Percentiles rank a stretch among this genome's conserved stretches.
These are phyloP conservation scores for Ogataea sp. DNA, from an alignment of 805 yeast species.

Conservation along the genomic window DNA sequence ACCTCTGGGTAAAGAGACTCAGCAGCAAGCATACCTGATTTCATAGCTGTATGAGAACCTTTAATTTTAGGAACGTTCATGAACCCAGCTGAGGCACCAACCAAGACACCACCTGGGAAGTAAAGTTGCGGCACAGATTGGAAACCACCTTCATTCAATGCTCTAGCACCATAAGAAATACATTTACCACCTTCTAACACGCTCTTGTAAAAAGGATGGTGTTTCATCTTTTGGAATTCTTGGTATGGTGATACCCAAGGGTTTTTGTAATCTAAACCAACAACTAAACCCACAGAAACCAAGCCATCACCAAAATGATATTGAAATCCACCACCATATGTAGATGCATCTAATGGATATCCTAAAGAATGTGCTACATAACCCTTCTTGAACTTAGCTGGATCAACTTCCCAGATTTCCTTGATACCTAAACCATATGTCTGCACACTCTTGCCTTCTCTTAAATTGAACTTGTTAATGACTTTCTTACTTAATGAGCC, in stretches of 20 bases:
- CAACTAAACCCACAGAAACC: conserved; percentile 88
- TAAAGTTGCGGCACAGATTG: conserved; percentile 86
- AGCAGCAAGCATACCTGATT: conserved; percentile 92
- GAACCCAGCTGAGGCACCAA: conserved; percentile 96
- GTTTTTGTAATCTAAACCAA: conserved; percentile 89
- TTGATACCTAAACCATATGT: conserved; percentile 95
- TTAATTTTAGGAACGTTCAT: conserved; percentile 96
- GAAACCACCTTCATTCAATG: conserved; percentile 93
- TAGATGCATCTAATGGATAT: conserved; percentile 63
- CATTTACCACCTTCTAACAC: conserved; percentile 86
- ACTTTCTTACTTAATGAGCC: conserved; percentile 83
- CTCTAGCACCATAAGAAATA: conserved; percentile 90
- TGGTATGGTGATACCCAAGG: conserved; percentile 95
- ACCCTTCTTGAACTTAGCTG: conserved; percentile 75
- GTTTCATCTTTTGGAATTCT: conserved; percentile 92
- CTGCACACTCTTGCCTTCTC: conserved; percentile 62
- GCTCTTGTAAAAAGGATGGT: conserved; percentile 73
- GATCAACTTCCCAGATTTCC: conserved; percentile 93
- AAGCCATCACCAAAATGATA: conserved; percentile 93
- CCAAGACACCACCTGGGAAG: conserved; percentile 94
- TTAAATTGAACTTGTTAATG: conserved; percentile 58
- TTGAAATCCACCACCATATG: conserved; percentile 96
- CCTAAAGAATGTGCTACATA: conserved; percentile 84
- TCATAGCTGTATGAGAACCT: conserved; percentile 97
- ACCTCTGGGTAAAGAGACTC: conserved; percentile 57